phyloP scores from a whole-genome alignment of 169 alveolate genomes.

The Plasmodium fragile region DNA sequence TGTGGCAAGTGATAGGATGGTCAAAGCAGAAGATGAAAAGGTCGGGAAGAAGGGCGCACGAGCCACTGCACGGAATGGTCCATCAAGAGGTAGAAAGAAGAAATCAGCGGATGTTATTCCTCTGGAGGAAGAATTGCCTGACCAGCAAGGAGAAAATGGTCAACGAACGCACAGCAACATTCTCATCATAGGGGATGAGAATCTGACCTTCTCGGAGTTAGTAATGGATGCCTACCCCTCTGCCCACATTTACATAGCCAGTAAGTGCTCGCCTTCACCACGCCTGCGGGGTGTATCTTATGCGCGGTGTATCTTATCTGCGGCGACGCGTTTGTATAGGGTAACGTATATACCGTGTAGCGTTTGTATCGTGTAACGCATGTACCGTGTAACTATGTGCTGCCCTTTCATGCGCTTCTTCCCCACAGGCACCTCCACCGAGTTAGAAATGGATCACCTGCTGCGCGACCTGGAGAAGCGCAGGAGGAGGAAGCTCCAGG shows the following conservation, averaged over 20 bases:
- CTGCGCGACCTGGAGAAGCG: constrained; percentile 27
- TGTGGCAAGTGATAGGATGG: not conserved
- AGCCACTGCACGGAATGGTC: not conserved
- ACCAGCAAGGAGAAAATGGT: not conserved
- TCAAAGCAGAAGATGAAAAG: not conserved
- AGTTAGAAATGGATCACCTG: constrained; percentile 23
- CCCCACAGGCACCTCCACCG: constrained; percentile 30
- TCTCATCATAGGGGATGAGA: constrained; percentile 51
- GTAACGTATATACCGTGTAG: not conserved
- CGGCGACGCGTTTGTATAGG: not conserved
- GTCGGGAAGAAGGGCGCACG: not conserved
- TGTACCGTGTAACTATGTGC: not conserved
- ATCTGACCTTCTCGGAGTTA: constrained; percentile 17
- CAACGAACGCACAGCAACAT: not conserved
- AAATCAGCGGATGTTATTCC: not conserved
- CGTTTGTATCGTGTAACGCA: not conserved
- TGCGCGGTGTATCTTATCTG: not conserved
- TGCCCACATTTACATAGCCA: constrained; percentile 45
- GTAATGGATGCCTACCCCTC: constrained; percentile 31
- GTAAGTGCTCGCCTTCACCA: constrained; percentile 8
- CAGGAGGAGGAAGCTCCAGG: not conserved
- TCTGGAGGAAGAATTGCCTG: not conserved
- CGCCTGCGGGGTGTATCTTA: too few relatives aligned
- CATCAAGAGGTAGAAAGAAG: not conserved
- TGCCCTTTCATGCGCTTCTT: not conserved